Base-by-base conservation (phyloP, 352 stramenopile species). In the Chrysophaeum taylorii region DNA sequence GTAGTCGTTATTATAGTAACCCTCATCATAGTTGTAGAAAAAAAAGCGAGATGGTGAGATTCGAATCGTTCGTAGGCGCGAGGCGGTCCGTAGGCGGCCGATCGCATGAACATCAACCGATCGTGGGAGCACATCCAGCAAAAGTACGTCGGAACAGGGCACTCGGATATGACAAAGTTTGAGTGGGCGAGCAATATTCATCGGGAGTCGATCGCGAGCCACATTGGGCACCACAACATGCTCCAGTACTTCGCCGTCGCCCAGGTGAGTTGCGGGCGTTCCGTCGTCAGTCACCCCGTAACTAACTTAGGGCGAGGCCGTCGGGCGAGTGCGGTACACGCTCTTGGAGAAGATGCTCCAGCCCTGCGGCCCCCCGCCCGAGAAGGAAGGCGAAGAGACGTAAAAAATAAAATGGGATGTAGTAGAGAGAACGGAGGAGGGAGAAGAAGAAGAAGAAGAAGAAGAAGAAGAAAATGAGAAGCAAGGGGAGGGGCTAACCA, bases 121-220 rank as follows among this genome's bases (percentile, higher is more conserved):
- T 63, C 52, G 70, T 95, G 89, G 89, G 89, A 95, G 72, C 88
- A 95, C 75, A 76, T 96, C 27, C 89, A 97, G 79, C 85, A 82
- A 73, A 96, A 96, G 76, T 96, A 94, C 73, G 89, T 97, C 43
- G 92, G 92, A 57, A 97, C 92, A 0, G 92, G 92, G 31, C 91
- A 97, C 77, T 88, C 88, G 14, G 92, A 97, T 75, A 94, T 89
- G 25, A 96, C 88, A 66, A 97, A 96, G 33, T 63, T 41, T 23
- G 94, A 98, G 80, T 99, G 92, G 92, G 83, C 93, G 0, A 92
- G 94, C 25, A 99, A 99, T 81, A 92, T 98, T 82, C 94, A 98
- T 79, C 91, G 95, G 16, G 95, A 99, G 80, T 97, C 93, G 9
- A 82, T 97, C 41, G 93, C 94, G 5, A 97, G 88, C 62, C 92